Base-by-base conservation (phyloP, 2,329 filamentous ascomycete genomes). In the Aspergillus pseudotamarii region DNA sequence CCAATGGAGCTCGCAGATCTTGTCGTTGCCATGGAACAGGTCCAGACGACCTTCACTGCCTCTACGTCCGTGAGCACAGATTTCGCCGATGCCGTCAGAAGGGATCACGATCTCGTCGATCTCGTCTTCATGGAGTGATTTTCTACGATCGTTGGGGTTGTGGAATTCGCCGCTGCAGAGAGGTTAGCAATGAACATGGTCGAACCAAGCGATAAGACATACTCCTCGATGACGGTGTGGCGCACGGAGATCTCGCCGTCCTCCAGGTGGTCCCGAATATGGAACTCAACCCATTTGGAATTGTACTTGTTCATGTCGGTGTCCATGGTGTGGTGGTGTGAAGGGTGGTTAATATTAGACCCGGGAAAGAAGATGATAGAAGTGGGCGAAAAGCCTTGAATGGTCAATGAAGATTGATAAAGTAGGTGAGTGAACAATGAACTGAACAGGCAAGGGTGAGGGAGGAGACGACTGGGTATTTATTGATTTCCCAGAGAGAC, bases 1-100 rank as follows among this genome's bases (percentile, higher is more conserved):
- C 73, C 73, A 75, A 58, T 75, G 72, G 21, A 75, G 66, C 55
- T 75, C 72, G 54, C 72, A 75, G 38, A 75, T 75, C 66, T 75
- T 75, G 55, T 59, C 58, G 36, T 75, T 63, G 60, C 67, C 71
- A 57, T 75, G 70, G 65, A 74, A 75, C 26, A 75, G 62, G 59
- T 75, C 73, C 45, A 75, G 64, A 32, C 73, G 71, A 38, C 73
- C 73, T 53, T 75, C 73, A 51, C 72, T 74, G 57, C 73, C 73
- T n/a, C 73, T 69, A 34, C 73, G 71, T 57, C 73, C 67, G 4
- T 67, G 67, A 34, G 73, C 73, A 38, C 69, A 71, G 60, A 75
- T 71, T 59, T 75, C 73, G 48, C 73, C 73, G 48, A 75, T 60
- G 14, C 73, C 73, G 51, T 72, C 63, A 34, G 69, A 58, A 2